Base-by-base conservation (phyloP, 495 filamentous ascomycete genomes). In the Hypomontagnella monticulosa region DNA sequence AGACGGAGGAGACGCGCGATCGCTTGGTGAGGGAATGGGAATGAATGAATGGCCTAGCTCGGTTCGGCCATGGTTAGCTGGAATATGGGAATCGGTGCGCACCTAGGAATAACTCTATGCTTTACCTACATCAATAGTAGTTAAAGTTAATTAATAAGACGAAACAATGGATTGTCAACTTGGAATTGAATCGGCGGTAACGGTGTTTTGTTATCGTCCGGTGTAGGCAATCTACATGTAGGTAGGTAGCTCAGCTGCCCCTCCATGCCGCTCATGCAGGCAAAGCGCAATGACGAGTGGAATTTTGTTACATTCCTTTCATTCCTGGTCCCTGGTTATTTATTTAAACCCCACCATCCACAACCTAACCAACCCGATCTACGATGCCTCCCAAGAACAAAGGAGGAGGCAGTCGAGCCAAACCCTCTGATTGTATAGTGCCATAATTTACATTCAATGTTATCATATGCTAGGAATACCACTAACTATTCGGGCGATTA, bases 301-400 rank as follows among this genome's bases (percentile, higher is more conserved):
- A 59, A 51, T 57, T 63, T 41, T 53, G 19, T 44, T 7, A 27
- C 7, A 53, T 48, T 60, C n/a, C 50, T 27, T 38, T 37, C 19
- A 38, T 60, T 37, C 37, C 53, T 46, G 10, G 43, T 23, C n/a
- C 43, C 44, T 36, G 18, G 14, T 32, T 32, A 51, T 43, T 41
- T 51, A 62, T 57, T 48, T 27, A 30, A 63, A 68, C 67, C 70
- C 70, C 67, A 62, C 61, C 61, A 66, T 71, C 49, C 37, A 53
- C 23, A 36, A 53, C 50, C 38, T 27, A 18, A 27, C 23, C 18
- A 57, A 40, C 49, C 12, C 18, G 54, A 46, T 18, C 14, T 34
- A 42, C 38, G 27, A 74, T 71, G 66, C 67, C 70, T 58, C 52
- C 71, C 6, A 74, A 74, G 66, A 72, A 65, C 53, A 74, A 74